Evolutionary conservation across 1,139 yeast species (phyloP), one percentile per base, ranked within the genome.

Genomic region (Yueomyces sp.): DNA sequence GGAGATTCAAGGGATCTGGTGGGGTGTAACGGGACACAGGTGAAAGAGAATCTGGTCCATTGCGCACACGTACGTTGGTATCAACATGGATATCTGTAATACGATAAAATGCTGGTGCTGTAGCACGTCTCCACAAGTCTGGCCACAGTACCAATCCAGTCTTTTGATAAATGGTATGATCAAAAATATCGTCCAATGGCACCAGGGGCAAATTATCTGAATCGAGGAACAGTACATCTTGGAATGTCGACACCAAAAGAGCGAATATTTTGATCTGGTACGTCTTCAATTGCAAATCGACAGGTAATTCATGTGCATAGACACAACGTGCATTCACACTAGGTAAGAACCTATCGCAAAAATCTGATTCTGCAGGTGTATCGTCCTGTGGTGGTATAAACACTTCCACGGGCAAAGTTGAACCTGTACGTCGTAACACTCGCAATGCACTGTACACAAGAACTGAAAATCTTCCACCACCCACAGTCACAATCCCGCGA

Each of bases 231-330:
- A 81, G 56, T 9, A 79, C 68, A 44, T 74, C 71, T 51, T 76
- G 78, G 54, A 81, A 81, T 34, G 63, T 63, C 3, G 84, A 77
- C 28, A 76, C 63, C 44, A 80, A 61, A 33, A 81, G 55, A 0
- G 86, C 83, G 48, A 80, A 64, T 62, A 73, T 68, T 54, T 81
- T 81, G 56, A 69, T 73, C 61, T 80, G 86, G 55, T 67, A 80
- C 1, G 83, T 81, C 32, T 65, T 59, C 47, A 70, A 67, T 8
- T 59, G 48, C 27, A 67, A 48, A 19, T 69, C 57, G 28, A 54
- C 41, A 26, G 58, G 55, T 25, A 64, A 40, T 9, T 63, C 54
- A 4, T 73, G 67, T 47, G 75, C 48, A 54, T 54, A 67, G 57
- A 73, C 68, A 66, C 84, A 78, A 46, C 70, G 66, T 9, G 79